Evolutionary conservation across 805 yeast genomes (phyloP).

Genomic region (Candida lessepsii): DNA sequence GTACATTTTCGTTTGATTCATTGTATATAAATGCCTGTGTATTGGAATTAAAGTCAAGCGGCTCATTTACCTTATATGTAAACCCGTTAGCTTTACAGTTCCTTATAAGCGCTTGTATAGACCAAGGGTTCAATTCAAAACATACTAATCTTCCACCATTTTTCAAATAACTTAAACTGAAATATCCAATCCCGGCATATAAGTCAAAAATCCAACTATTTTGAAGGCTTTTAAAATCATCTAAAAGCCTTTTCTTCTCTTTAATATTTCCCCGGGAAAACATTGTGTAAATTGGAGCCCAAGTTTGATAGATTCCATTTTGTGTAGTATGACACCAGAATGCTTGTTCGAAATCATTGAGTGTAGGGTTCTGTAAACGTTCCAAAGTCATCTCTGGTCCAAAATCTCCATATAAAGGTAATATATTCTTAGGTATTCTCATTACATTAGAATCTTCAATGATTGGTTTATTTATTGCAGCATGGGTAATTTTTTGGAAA

Average conservation of each 20-base stretch:
- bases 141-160: constrained; percentile 58
- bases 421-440: constrained; percentile 63
- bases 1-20: constrained; percentile 60
- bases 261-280: constrained; percentile 84
- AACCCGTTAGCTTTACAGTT: constrained; percentile 52
- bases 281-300: constrained; percentile 89
- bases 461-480: constrained; percentile 74
- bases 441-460: constrained; percentile 45
- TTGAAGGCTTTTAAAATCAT: constrained; percentile 33
- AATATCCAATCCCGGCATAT: constrained; percentile 86
- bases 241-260: constrained; percentile 68
- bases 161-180: constrained; percentile 64
- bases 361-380: constrained; percentile 32
- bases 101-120: constrained; percentile 63
- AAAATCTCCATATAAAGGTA: constrained; percentile 65
- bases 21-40: constrained; percentile 50
- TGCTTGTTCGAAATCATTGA: constrained; percentile 46
- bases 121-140: constrained; percentile 88
- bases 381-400: constrained; percentile 52
- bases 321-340: constrained; percentile 74
- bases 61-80: constrained; percentile 36
- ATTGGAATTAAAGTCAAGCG: constrained; percentile 25
- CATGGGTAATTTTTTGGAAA: constrained; percentile 44
- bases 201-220: constrained; percentile 58
- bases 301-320: constrained; percentile 71